These are phyloP conservation scores for Apiotrichum porosum DNA, from an alignment of 1,284 basidiomycete genomes.

Conservation along the genomic window DNA sequence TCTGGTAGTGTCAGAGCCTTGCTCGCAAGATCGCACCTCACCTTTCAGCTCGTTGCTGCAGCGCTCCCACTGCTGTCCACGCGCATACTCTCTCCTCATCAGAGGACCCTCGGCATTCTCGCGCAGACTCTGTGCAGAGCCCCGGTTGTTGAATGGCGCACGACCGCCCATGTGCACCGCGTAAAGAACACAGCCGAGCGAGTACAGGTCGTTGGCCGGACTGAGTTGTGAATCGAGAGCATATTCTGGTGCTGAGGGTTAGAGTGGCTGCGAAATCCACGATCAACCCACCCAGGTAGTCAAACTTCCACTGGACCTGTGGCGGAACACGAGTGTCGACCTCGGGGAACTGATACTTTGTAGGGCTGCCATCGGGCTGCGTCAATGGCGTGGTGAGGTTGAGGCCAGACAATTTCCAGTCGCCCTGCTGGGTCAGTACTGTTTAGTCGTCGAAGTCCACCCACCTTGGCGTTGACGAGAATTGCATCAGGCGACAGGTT, in stretches of 20 bases:
- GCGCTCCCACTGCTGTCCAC: slow-evolving; percentile 41
- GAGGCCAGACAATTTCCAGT: slow-evolving; percentile 95
- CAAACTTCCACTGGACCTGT: slow-evolving; percentile 85
- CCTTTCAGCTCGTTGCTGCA: slow-evolving; percentile 42
- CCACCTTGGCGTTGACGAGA: slow-evolving; percentile 77
- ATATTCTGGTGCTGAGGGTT: slow-evolving; percentile 80
- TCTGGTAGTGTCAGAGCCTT: slow-evolving; percentile 53
- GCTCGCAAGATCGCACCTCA: slow-evolving; percentile 18
- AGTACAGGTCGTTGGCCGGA: slow-evolving; percentile 90
- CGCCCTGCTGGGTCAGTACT: slow-evolving; percentile 59
- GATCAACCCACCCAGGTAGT: slow-evolving; percentile 72
- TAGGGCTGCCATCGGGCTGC: slow-evolving; percentile 63
- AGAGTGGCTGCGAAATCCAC: slow-evolving; percentile 24
- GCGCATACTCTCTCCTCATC: slow-evolving; percentile 32
- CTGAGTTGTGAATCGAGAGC: slow-evolving; percentile 80
- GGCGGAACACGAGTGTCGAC: slow-evolving; percentile 74
- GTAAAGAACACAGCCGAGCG: slow-evolving; percentile 84
- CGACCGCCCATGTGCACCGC: slow-evolving; percentile 82
- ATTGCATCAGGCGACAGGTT: slow-evolving; percentile 80
- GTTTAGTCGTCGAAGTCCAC: too few relatives aligned
- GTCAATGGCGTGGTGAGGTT: slow-evolving; percentile 77
- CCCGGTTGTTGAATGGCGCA: slow-evolving; percentile 83
- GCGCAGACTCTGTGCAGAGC: slow-evolving; percentile 71
- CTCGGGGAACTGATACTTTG: slow-evolving; percentile 83
- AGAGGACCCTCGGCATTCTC: slow-evolving; percentile 65